Conservation (phyloP, 129 eudicot species). For the Calendula officinalis region DNA sequence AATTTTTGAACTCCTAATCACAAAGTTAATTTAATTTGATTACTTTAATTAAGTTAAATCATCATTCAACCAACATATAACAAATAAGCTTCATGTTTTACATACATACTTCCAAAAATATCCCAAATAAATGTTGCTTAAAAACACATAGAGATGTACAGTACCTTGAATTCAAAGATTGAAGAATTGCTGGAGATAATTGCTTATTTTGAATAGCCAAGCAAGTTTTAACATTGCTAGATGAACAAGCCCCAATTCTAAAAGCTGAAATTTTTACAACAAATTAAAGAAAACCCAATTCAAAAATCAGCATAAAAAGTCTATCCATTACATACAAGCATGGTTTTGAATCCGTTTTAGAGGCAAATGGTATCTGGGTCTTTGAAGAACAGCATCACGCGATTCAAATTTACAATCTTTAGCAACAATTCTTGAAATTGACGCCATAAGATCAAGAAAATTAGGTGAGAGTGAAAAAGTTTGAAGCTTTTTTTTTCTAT, state of each 20-base stretch:
- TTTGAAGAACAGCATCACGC: slow-evolving; percentile 37
- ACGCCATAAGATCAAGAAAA: slow-evolving; percentile 43
- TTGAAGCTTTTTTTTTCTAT: slow-evolving; percentile 6
- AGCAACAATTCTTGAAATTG: slow-evolving; percentile 51
- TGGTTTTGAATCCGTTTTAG: slow-evolving; percentile 34
- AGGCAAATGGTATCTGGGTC: slow-evolving; percentile 39
- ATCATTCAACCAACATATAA: not conserved
- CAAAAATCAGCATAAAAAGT: not conserved
- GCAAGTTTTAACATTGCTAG: slow-evolving; percentile 33
- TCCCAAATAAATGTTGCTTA: too few relatives aligned
- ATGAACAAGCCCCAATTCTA: slow-evolving; percentile 34
- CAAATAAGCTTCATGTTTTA: not conserved
- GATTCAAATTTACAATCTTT: slow-evolving; percentile 50
- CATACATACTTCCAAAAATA: not conserved
- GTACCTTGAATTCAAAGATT: slow-evolving; percentile 40
- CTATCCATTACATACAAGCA: slow-evolving; percentile 40
- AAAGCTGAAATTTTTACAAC: slow-evolving; percentile 29
- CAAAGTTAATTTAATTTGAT: slow-evolving; percentile 5
- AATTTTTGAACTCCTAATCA: slow-evolving; percentile 52
- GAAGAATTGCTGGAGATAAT: slow-evolving; percentile 21
- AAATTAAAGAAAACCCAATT: not conserved
- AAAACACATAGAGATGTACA: slow-evolving; percentile 1
- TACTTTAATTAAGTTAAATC: slow-evolving; percentile 3
- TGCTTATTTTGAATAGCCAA: slow-evolving; percentile 40
- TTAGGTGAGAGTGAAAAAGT: not conserved